Evolutionary conservation across 2,329 filamentous ascomycete species (phyloP), one percentile per base, ranked within the genome.

Genomic region (Nannizziopsis arthrosporioides): DNA sequence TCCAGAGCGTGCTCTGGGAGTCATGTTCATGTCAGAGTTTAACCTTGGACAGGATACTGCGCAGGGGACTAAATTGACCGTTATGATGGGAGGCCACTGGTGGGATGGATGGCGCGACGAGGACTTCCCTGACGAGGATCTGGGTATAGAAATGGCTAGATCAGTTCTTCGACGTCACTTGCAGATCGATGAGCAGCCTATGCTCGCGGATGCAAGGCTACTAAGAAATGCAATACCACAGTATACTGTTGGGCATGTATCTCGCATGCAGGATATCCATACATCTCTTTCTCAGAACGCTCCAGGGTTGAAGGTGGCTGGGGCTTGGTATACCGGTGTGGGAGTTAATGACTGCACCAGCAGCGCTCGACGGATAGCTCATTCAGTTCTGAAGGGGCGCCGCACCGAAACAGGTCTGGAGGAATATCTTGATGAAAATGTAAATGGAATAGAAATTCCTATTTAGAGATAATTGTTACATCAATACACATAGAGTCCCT

Each of bases 51-150:
- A 77, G 56, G 77, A 83, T 60, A 71, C 67, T 3, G 72, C 64
- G 1, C 60, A 63, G 0, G 87, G 85, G 18, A 94, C 87, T 11
- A 94, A 94, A 64, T 67, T 96, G 46, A 94, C 90, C 12, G 85
- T 96, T 57, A 94, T 98, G 80, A 72, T 98, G 49, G 92, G 92
- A 51, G 92, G 92, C 1, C 88, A 95, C 67, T 87, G 85, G 76
- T 96, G 86, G 86, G 75, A 87, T 62, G 75, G 71, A 50, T 80
- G 75, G 70, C 59, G 57, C 55, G 40, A 60, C 42, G 58, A 65
- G 1, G 68, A 71, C 35, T 78, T 77, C 49, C 88, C 87, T 0
- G 69, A 75, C 44, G 73, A 81, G 52, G 71, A 81, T 11, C 75
- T 84, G 55, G 87, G 80, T 12, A 68, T 84, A 19, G 61, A 66